Base-by-base conservation (phyloP, 2,329 filamentous ascomycete species). In the Diaporthe vaccinii region DNA sequence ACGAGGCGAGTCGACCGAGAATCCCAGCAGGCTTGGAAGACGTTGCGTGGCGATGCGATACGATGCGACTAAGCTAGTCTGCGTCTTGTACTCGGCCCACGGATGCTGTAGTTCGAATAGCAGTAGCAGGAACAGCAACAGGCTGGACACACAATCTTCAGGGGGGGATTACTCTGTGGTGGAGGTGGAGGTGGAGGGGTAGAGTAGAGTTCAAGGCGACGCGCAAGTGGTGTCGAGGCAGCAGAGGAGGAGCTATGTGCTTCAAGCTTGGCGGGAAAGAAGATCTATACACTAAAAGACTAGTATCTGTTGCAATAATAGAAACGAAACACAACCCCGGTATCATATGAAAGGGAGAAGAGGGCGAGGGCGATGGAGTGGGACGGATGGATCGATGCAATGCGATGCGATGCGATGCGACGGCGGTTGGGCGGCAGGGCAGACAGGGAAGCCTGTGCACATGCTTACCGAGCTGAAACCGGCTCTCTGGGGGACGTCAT, bases 151-250 rank as follows among this genome's bases (percentile, higher is more conserved):
- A 22, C 12, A 51, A 57, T 53, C 58, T 25, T 49, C 36, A 31
- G 46, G 70, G 69, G 65, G 53, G 22, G n/a, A 41, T 46, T 49
- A 14, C 25, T 53, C n/a, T 3, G 31, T 58, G 39, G 51, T 58
- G 44, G 49, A 25, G 44, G 46, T 62, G 22, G 58, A 22, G 15
- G 20, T 62, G 44, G 41, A 53, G 25, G 59, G 31, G 70, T 49
- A 57, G 34, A 36, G n/a, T 34, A 58, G 49, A 44, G 41, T 58
- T 44, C 22, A n/a, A 44, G 46, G 85, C 85, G 76, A 53, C 75
- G 74, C 53, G 78, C 74, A 46, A 44, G 46, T 41, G 74, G 41
- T 51, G 36, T 59, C 72, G 72, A 74, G 51, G 72, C 49, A 55
- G n/a, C n/a, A 14, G 15, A 53, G 41, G 51, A 58, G 14, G 15